Base-by-base conservation (phyloP, 352 stramenopile species). In the Aphanomyces euteiches region DNA sequence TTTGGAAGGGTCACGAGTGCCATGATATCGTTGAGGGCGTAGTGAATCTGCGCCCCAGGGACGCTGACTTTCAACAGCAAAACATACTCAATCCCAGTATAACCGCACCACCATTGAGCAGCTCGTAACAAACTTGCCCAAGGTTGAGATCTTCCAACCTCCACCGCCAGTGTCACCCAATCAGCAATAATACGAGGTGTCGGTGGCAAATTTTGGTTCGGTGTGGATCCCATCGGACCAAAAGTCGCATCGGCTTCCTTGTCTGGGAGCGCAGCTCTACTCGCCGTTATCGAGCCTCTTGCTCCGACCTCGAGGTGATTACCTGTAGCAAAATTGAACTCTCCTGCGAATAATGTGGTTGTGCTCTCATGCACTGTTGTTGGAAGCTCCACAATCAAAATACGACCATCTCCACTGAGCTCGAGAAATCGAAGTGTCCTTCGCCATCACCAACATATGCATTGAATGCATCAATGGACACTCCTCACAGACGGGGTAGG, bases 401-500 rank as follows among this genome's bases (percentile, higher is more conserved):
- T 53, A 53, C n/a, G 45, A 15, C 45, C 45, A 53, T 53, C 45
- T 1, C 2, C 45, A 53, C 13, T 53, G 45, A 53, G 45, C 13
- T 53, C 45, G 45, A 53, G 45, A 53, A 53, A 53, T 53, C 45
- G 45, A 53, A 53, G 45, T 53, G 45, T n/a, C 45, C 45, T 53
- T 53, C n/a, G 1, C 45, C 45, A 53, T 53, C 13, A n/a, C 45
- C 45, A 53, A 53, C 45, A 53, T 53, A 53, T 2, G 45, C 45
- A 2, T 53, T 53, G 45, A 53, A 53, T 1, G 45, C 45, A 53
- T 53, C 45, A 19, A 53, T 2, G 45, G 45, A 53, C 1, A 53
- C 45, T 53, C 45, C n/a, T 53, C 45, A 53, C 45, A 53, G 2
- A 53, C 45, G 45, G n/a, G 13, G 2, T 2, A 53, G 45, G 45